Conservation (phyloP, 2,329 filamentous ascomycete genomes). For the Basipetospora chlamydospora region DNA sequence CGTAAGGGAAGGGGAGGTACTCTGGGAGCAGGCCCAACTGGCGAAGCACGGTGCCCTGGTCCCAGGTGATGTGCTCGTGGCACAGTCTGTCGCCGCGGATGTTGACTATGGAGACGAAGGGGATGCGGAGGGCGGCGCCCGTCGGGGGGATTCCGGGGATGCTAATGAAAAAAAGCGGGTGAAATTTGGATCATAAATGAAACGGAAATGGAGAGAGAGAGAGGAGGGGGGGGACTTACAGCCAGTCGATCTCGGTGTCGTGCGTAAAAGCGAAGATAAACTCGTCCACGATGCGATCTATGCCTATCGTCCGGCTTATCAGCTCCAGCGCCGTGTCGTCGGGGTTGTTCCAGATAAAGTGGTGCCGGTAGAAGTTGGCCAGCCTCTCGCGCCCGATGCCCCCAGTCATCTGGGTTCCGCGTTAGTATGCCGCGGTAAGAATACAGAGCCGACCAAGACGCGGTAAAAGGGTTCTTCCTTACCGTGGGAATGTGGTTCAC, state of each 20-base stretch:
- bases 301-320: constrained; percentile 55
- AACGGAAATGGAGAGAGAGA: not conserved
- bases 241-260: constrained; percentile 48
- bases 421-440: too few relatives aligned
- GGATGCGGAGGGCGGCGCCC: constrained; percentile 35
- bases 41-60: constrained; percentile 48
- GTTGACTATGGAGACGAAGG: constrained; percentile 48
- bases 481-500: constrained; percentile 64
- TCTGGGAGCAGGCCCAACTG: constrained; percentile 42
- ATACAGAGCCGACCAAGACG: too few relatives aligned
- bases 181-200: not conserved
- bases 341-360: constrained; percentile 65
- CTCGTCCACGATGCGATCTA: constrained; percentile 59
- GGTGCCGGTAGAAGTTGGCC: constrained; percentile 53
- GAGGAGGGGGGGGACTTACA: constrained; percentile 31
- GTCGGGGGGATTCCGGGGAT: constrained; percentile 43
- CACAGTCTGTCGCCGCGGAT: constrained; percentile 48
- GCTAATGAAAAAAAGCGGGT: constrained; percentile 9
- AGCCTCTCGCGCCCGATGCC: constrained; percentile 51
- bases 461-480: too few relatives aligned
- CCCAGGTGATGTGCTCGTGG: constrained; percentile 56
- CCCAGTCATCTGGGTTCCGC: constrained; percentile 42
- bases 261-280: constrained; percentile 54
- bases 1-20: constrained; percentile 48
- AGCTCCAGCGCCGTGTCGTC: constrained; percentile 53